Base-by-base conservation (phyloP, 192 early-diverging fungal species). In the Jimgerdemannia lactiflua region DNA sequence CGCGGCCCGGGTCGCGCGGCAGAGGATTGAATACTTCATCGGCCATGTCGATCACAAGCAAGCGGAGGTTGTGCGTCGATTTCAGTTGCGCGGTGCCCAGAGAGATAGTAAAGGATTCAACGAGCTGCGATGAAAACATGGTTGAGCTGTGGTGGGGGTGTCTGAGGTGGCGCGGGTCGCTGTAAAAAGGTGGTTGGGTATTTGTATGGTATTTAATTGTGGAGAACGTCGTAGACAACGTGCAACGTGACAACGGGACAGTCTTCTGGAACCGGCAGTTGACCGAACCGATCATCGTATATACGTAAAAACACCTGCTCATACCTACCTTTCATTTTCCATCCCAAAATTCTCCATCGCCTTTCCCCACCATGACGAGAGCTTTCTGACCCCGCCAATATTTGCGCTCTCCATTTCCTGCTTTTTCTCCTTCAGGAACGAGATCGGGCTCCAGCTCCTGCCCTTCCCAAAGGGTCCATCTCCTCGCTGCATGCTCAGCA, bases 41-140 rank as follows among this genome's bases (percentile, higher is more conserved):
- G 41, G 65, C 80, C 19, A 81, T 77, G 63, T 89, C 85, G 3
- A 80, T 82, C 17, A 89, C 89, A 43, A 85, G 64, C 10, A 94
- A 78, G 39, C 91, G 69, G 4, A 94, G 74, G 80, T 91, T 94
- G 72, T 93, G 91, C 29, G 91, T 93, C 6, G 89, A 87, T 42
- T 88, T 88, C n/a, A 91, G 89, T 77, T 94, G 93, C 39, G 83
- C 82, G 40, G 90, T 92, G 4, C 93, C 93, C 10, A 93, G 79
- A 17, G 87, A 84, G 18, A 93, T 90, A 0, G 92, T 93, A 76
- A 93, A 94, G 2, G 88, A 87, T 71, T 94, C 93, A 3, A 90
- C 90, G 8, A 93, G 79, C 19, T 92, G 83, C 11, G 72, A 67
- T 19, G 74, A 64, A 64, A 67, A 69, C 42, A 65, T 18, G 42